These are phyloP conservation scores for Candolleomyces efflorescens DNA, from an alignment of 768 basidiomycete genomes.

Conservation along the genomic window DNA sequence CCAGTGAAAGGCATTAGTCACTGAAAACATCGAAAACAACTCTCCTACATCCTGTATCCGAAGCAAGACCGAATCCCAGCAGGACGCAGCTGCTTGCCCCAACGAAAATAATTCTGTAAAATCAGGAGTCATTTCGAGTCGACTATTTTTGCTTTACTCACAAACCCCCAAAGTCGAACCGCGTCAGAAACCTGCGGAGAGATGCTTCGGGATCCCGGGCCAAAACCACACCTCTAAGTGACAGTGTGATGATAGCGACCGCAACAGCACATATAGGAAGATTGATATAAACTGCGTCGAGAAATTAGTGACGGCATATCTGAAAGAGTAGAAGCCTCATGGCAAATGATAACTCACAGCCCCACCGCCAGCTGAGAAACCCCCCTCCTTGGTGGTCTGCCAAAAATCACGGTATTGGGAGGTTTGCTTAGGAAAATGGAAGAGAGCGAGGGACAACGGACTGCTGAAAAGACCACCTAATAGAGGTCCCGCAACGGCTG, in stretches of 20 bases:
- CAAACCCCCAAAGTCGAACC: conserved; percentile 79
- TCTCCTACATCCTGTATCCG: conserved; percentile 60
- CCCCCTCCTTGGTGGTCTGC: conserved; percentile 28
- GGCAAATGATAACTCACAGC: conserved; percentile 51
- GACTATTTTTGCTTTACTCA: conserved; percentile 36
- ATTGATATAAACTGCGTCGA: conserved; percentile 70
- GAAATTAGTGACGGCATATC: conserved; percentile 11
- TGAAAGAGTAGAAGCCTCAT: not conserved
- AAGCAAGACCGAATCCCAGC: conserved; percentile 77
- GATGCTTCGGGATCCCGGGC: conserved; percentile 43
- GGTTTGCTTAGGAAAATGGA: not conserved
- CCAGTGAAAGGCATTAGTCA: conserved; percentile 6
- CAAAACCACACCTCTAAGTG: conserved; percentile 56
- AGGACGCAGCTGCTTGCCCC: conserved; percentile 68
- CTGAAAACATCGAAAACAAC: conserved; percentile 2
- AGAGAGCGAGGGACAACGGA: conserved; percentile 28
- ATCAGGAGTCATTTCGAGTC: conserved; percentile 9
- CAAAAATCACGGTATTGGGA: conserved; percentile 1
- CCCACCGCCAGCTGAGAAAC: conserved; percentile 74
- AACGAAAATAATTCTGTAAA: conserved; percentile 65
- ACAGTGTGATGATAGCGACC: conserved; percentile 48
- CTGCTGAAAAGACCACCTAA: conserved; percentile 82
- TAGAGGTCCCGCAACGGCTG: conserved; percentile 78
- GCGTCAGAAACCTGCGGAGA: conserved; percentile 48
- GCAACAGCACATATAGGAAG: conserved; percentile 68